Evolutionary conservation across 192 early-diverging fungal genomes (phyloP).

Genomic region (Rhizophagus sp.): DNA sequence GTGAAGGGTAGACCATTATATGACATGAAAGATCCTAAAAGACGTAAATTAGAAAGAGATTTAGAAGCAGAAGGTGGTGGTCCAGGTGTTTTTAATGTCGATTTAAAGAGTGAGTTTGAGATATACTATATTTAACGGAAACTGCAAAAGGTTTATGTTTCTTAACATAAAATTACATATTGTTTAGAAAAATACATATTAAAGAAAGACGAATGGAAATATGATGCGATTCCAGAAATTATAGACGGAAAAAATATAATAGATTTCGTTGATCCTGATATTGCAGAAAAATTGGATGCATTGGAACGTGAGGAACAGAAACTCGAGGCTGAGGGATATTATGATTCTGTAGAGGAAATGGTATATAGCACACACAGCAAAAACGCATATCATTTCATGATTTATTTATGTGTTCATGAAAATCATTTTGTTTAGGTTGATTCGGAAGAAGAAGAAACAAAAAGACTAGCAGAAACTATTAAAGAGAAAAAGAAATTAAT

Average conservation of each 20-base stretch:
- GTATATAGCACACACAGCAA: slow-evolving; percentile 10
- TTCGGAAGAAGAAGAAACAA: slow-evolving; percentile 80
- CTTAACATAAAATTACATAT: slow-evolving; percentile 13
- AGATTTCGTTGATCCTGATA: slow-evolving; percentile 98
- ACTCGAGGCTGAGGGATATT: slow-evolving; percentile 91
- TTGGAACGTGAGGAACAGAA: slow-evolving; percentile 97
- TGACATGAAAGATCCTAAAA: slow-evolving; percentile 80
- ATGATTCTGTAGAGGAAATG: slow-evolving; percentile 77
- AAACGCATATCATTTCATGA: not conserved
- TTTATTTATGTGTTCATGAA: slow-evolving; percentile 3
- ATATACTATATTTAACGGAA: not conserved
- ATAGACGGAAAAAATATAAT: slow-evolving; percentile 98
- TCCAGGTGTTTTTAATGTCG: slow-evolving; percentile 94
- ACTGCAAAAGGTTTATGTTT: not conserved
- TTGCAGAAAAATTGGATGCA: slow-evolving; percentile 92
- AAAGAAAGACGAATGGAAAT: slow-evolving; percentile 86
- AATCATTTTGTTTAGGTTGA: slow-evolving; percentile 47
- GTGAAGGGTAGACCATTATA: slow-evolving; percentile 71
- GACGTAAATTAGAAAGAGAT: slow-evolving; percentile 84
- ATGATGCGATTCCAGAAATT: slow-evolving; percentile 98
- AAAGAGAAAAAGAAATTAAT: slow-evolving; percentile 86
- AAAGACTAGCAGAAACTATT: slow-evolving; percentile 75
- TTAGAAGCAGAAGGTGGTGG: slow-evolving; percentile 89
- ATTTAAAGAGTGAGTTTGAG: slow-evolving; percentile 75
- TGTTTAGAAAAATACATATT: slow-evolving; percentile 77